Evolutionary conservation across 257 asterid species (phyloP).

Genomic region (Perilla frutescens): DNA sequence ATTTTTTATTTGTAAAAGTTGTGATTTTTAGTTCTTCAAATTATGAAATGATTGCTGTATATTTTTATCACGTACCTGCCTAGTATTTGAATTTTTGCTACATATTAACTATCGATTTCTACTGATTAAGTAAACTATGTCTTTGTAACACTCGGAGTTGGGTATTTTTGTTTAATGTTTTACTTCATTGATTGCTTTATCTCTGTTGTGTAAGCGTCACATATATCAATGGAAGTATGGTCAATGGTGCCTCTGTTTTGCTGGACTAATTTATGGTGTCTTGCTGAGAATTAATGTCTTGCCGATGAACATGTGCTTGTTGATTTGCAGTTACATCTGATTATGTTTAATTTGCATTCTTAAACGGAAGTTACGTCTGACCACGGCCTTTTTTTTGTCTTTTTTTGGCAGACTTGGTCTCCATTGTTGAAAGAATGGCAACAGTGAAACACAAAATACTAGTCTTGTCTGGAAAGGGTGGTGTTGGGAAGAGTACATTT

Average conservation of each 20-base stretch:
- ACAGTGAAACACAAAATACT: conserved; percentile 93
- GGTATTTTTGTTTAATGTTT: not conserved
- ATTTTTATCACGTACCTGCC: too few relatives aligned
- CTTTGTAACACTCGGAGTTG: not conserved
- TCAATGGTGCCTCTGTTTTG: too few relatives aligned
- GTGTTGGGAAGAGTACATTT: conserved; percentile 97
- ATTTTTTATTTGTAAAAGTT: too few relatives aligned
- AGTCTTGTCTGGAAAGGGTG: conserved; percentile 90
- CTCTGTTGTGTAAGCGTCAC: too few relatives aligned
- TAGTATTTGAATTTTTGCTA: too few relatives aligned
- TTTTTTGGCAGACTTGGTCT: conserved; percentile 59
- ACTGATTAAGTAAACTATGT: too few relatives aligned
- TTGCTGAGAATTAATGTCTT: not conserved
- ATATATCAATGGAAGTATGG: too few relatives aligned
- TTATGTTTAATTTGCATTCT: conserved; percentile 17
- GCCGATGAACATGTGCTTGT: not conserved
- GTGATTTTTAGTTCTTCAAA: too few relatives aligned
- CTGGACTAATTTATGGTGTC: not conserved
- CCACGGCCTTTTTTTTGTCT: too few relatives aligned
- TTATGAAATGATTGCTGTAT: too few relatives aligned
- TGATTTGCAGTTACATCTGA: conserved; percentile 3
- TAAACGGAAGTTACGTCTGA: not conserved
- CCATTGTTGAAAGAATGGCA: conserved; percentile 89
- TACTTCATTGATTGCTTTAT: not conserved
- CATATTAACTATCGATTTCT: too few relatives aligned